phyloP scores from a whole-genome alignment of 352 stramenopile genomes.

The Aphanomyces stellatus region DNA sequence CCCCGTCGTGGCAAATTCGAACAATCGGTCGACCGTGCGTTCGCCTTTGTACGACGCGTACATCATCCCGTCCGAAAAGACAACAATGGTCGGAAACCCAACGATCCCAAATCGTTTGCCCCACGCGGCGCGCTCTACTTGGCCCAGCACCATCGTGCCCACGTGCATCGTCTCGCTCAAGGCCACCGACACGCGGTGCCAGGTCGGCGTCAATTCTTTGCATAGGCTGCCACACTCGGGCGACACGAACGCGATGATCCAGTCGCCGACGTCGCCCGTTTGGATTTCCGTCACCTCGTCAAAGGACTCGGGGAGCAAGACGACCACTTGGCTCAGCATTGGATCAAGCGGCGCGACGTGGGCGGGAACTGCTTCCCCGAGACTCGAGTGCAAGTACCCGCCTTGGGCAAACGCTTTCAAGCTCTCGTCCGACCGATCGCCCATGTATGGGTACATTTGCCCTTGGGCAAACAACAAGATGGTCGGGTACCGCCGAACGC shows the following conservation, averaged over 20 bases:
- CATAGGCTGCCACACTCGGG: neutral
- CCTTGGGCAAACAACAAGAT: slow-evolving; percentile 27
- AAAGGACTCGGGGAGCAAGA: neutral
- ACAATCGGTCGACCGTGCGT: slow-evolving; percentile 45
- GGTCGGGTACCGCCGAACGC: slow-evolving; percentile 61
- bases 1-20: slow-evolving; percentile 42
- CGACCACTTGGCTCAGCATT: neutral
- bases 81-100: slow-evolving; percentile 63
- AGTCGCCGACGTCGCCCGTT: neutral
- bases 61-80: slow-evolving; percentile 62
- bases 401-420: neutral
- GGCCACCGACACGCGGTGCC: neutral
- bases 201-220: neutral
- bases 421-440: neutral
- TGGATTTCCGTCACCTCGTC: slow-evolving; percentile 1
- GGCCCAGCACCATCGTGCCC: neutral
- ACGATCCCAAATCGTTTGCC: slow-evolving; percentile 72
- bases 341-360: neutral
- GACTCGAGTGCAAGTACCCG: neutral
- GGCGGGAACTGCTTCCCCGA: neutral
- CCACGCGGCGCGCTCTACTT: neutral
- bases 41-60: slow-evolving; percentile 54
- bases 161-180: neutral
- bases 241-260: neutral
- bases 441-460: neutral